Evolutionary conservation across 2,329 filamentous ascomycete genomes (phyloP).

Genomic region (Incumbomyces delicatus): DNA sequence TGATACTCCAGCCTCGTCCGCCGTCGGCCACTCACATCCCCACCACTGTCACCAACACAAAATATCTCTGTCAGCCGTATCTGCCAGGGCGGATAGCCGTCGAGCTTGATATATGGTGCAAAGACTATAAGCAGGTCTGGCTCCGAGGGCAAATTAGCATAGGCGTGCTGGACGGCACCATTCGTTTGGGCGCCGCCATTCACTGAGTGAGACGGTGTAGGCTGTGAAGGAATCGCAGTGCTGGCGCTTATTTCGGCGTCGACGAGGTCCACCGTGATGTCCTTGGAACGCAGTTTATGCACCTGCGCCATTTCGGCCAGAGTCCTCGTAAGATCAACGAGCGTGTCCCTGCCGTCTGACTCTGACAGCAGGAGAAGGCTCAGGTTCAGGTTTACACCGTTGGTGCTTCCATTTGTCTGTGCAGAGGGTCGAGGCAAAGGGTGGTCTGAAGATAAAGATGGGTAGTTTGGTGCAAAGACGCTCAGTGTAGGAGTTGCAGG

Average conservation of each 20-base stretch:
- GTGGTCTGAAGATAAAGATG: slow-evolving; percentile 28
- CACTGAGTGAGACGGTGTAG: slow-evolving; percentile 7
- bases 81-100: slow-evolving; percentile 95
- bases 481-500: slow-evolving; percentile 59
- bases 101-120: slow-evolving; percentile 68
- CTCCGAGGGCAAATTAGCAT: slow-evolving; percentile 32
- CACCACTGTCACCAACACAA: slow-evolving; percentile 40
- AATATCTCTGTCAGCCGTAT: slow-evolving; percentile 91
- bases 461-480: slow-evolving; percentile 61
- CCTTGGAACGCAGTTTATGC: slow-evolving; percentile 66
- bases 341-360: slow-evolving; percentile 82
- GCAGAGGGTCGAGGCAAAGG: slow-evolving; percentile 13
- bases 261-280: slow-evolving; percentile 77
- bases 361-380: slow-evolving; percentile 71
- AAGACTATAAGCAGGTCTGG: slow-evolving; percentile 87
- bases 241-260: slow-evolving; percentile 73
- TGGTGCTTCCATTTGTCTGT: slow-evolving; percentile 15
- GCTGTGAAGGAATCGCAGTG: slow-evolving; percentile 13
- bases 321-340: slow-evolving; percentile 92
- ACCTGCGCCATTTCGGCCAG: slow-evolving; percentile 90
- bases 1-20: slow-evolving; percentile 67
- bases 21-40: slow-evolving; percentile 23
- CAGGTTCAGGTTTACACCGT: slow-evolving; percentile 27
- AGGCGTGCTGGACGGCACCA: slow-evolving; percentile 8
- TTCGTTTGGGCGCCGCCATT: background rate